Evolutionary conservation across 192 early-diverging fungal genomes (phyloP).

Genomic region (Paraglomus occultum): DNA sequence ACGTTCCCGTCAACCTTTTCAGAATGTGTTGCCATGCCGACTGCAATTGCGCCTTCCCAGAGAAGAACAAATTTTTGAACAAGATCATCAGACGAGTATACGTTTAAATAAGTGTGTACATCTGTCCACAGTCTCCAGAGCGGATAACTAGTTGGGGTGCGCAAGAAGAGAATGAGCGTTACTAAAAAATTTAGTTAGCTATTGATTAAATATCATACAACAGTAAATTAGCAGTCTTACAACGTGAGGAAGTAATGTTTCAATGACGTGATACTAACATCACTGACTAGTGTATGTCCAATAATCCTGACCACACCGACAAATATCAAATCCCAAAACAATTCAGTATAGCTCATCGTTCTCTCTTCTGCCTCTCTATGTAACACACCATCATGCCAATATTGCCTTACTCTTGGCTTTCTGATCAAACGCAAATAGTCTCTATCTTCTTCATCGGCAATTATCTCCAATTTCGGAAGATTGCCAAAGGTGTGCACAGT

Average conservation of each 20-base stretch:
- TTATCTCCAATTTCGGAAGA: constrained; percentile 29
- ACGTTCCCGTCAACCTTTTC: neutral
- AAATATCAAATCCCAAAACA: constrained; percentile 37
- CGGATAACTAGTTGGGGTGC: constrained; percentile 14
- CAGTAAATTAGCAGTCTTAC: constrained; percentile 7
- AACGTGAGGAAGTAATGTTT: constrained; percentile 29
- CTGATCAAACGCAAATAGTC: constrained; percentile 22
- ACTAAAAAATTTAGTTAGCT: too few relatives aligned
- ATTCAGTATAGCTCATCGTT: constrained; percentile 21
- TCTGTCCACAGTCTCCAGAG: constrained; percentile 20
- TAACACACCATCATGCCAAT: constrained; percentile 24
- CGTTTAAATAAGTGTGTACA: constrained; percentile 15
- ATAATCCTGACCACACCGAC: constrained; percentile 23
- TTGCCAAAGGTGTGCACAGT: constrained; percentile 31
- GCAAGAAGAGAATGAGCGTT: neutral
- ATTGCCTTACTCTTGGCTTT: constrained; percentile 28
- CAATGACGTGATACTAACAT: neutral
- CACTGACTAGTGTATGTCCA: constrained; percentile 6
- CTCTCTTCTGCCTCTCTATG: constrained; percentile 31
- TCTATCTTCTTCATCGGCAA: constrained; percentile 26
- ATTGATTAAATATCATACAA: neutral
- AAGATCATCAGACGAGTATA: constrained; percentile 32
- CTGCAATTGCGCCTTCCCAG: constrained; percentile 23
- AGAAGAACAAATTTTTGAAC: constrained; percentile 30
- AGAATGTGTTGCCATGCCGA: constrained; percentile 27